Conservation (phyloP, 31 red algal species). For the Odonthalia washingtoniensis region DNA sequence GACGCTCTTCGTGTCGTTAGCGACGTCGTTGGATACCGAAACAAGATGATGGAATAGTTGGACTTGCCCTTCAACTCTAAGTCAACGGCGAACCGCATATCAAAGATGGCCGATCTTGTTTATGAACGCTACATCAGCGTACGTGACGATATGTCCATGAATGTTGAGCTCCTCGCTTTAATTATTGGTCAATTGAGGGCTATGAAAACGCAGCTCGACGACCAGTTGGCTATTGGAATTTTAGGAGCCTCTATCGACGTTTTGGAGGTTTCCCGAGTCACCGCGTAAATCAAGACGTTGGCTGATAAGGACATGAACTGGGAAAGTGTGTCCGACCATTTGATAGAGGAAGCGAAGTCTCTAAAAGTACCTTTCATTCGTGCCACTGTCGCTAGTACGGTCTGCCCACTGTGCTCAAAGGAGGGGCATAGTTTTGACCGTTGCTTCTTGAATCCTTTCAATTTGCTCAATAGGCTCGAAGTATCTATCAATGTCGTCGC, state of each 20-base stretch:
- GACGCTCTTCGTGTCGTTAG: not conserved
- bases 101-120: not conserved
- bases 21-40: not conserved
- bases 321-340: too few relatives aligned
- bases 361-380: too few relatives aligned
- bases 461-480: conserved; percentile 24
- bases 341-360: too few relatives aligned
- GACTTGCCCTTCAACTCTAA: conserved; percentile 4
- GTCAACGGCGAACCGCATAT: not conserved
- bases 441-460: conserved; percentile 42
- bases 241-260: not conserved
- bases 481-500: not conserved
- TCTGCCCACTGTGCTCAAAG: too few relatives aligned
- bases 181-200: not conserved
- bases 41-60: not conserved
- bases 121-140: not conserved
- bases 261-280: not conserved
- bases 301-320: not conserved
- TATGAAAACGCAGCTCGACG: not conserved
- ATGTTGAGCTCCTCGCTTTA: not conserved
- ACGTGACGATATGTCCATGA: not conserved
- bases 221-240: not conserved
- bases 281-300: not conserved
- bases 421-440: too few relatives aligned
- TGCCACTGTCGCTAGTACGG: too few relatives aligned